These are phyloP conservation scores for Asclepias syriaca DNA, from an alignment of 257 asterid genomes.

Conservation along the genomic window DNA sequence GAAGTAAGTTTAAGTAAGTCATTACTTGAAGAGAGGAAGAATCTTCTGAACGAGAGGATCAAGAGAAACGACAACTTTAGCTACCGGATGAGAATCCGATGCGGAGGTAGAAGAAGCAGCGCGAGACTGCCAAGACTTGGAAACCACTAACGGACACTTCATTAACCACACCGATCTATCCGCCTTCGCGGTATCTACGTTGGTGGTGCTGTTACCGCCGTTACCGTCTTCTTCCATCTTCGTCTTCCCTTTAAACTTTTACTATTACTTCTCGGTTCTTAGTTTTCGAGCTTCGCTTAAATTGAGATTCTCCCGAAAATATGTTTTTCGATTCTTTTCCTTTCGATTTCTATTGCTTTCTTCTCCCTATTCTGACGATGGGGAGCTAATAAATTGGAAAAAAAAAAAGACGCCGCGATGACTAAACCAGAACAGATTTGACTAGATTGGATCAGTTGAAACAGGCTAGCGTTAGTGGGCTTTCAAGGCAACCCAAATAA, in stretches of 20 bases:
- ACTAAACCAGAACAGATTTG: not conserved
- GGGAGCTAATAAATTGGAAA: not conserved
- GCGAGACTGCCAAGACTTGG: slow-evolving; percentile 77
- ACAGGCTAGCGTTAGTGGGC: not conserved
- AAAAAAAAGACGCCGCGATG: not conserved
- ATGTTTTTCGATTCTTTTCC: not conserved
- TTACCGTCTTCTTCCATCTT: slow-evolving; percentile 57
- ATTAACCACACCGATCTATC: slow-evolving; percentile 82
- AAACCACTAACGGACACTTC: slow-evolving; percentile 85
- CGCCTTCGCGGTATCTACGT: slow-evolving; percentile 48
- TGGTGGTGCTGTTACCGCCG: slow-evolving; percentile 17
- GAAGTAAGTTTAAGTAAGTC: not conserved
- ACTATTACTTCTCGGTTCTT: not conserved
- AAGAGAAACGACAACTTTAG: slow-evolving; percentile 77
- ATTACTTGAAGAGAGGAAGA: slow-evolving; percentile 48
- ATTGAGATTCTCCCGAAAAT: not conserved
- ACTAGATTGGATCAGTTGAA: not conserved
- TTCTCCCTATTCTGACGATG: slow-evolving; percentile 8
- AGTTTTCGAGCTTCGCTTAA: not conserved
- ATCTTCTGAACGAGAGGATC: slow-evolving; percentile 63
- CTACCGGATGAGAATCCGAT: slow-evolving; percentile 48
- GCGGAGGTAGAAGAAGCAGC: slow-evolving; percentile 30
- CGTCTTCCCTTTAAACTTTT: not conserved
- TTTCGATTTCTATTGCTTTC: not conserved
- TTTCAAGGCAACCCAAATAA: not conserved